These are phyloP conservation scores for Lachnellula willkommii DNA, from an alignment of 2,329 filamentous ascomycete species.

Conservation along the genomic window DNA sequence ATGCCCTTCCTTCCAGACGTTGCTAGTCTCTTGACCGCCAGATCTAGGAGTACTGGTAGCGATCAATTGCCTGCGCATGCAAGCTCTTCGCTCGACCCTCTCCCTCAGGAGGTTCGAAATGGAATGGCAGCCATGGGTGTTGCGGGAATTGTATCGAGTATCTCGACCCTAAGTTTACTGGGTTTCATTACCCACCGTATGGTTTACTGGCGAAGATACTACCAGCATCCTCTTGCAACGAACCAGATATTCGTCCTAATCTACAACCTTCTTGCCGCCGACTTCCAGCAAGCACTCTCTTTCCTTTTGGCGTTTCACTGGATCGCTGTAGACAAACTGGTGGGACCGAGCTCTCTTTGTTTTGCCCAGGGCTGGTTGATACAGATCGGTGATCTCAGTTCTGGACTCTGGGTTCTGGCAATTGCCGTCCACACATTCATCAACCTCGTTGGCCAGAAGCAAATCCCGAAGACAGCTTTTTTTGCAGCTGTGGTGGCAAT, in stretches of 20 bases:
- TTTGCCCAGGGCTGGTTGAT: constrained; percentile 52
- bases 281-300: constrained; percentile 29
- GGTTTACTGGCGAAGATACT: constrained; percentile 35
- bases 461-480: constrained; percentile 38
- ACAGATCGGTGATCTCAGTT: constrained; percentile 47
- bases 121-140: constrained; percentile 68
- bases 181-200: constrained; percentile 42
- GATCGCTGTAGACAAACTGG: constrained; percentile 40
- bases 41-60: not conserved
- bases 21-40: not conserved
- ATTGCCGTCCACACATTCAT: constrained; percentile 52
- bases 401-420: constrained; percentile 48
- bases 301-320: constrained; percentile 43
- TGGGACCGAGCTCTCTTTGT: constrained; percentile 42
- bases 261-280: constrained; percentile 43
- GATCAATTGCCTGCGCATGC: not conserved
- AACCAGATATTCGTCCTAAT: constrained; percentile 52
- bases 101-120: constrained; percentile 82
- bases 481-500: constrained; percentile 17
- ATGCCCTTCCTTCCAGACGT: not conserved
- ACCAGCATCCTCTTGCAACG: constrained; percentile 26
- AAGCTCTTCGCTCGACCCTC: constrained; percentile 68
- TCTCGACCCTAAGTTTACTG: constrained; percentile 39
- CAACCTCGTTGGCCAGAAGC: constrained; percentile 42
- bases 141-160: constrained; percentile 40